Base-by-base conservation (phyloP, 1,284 basidiomycete genomes). In the Phylloboletellus chloephorus region DNA sequence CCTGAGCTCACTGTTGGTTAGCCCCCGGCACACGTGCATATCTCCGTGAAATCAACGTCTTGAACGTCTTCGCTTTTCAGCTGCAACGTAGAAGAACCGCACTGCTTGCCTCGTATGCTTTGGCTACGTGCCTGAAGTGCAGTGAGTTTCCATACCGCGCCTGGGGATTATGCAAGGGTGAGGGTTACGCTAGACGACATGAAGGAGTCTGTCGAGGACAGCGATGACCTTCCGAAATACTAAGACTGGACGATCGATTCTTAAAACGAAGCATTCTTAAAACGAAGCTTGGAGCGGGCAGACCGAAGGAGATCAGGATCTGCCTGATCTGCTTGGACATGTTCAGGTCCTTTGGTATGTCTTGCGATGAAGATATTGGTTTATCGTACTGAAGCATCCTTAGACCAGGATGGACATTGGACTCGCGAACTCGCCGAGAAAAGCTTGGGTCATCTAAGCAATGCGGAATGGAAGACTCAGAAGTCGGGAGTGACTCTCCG, bases 251-350 rank as follows among this genome's bases (percentile, higher is more conserved):
- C 21, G 41, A 37, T 21, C n/a, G n/a, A 20, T 50, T 13, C 33
- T 50, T 1, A 22, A 25, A 12, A 13, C 10, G 16, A 50, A 49
- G 8, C n/a, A 20, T 50, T 13, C 33, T 50, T 1, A 22, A 25
- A 12, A 13, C 10, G 16, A 50, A 49, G 8, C n/a, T 50, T 10
- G 30, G 8, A 11, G 20, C 9, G 17, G 44, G 44, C 6, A 24
- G 25, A 0, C 31, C 39, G 2, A 41, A 37, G 19, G 48, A 49
- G 33, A 41, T 39, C 2, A 33, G 47, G 7, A 51, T 40, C 1
- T 46, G 43, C 29, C 13, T 47, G 24, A 43, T 47, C 16, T 50
- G 31, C 7, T 21, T 50, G 23, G 43, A 41, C 15, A 50, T 50
- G 1, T 42, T 46, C 13, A 10, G 31, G 12, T 36, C 33, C 4